Percentiles rank a stretch among this genome's conserved stretches.
phyloP scores from a whole-genome alignment of 2,329 filamentous ascomycete species.

The Cytospora leucostoma region DNA sequence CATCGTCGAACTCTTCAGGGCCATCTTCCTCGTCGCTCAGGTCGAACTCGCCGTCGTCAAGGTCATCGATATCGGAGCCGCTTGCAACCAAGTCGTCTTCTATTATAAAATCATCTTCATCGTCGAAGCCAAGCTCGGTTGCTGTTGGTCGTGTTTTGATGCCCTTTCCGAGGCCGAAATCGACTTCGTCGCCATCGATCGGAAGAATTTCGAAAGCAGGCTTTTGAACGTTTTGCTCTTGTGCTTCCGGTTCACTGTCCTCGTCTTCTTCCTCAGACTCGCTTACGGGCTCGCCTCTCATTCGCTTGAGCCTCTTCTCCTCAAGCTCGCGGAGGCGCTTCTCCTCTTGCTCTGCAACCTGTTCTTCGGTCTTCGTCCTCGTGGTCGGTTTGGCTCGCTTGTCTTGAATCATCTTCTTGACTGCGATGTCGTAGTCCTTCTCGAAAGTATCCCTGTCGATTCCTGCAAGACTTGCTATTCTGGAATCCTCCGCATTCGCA shows the following conservation, averaged over 20 bases:
- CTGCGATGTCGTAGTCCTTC: slow-evolving; percentile 81
- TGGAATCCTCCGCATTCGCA: slow-evolving; percentile 30
- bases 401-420: slow-evolving; percentile 82
- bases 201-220: slow-evolving; percentile 34
- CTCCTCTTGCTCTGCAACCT: slow-evolving; percentile 76
- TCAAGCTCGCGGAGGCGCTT: slow-evolving; percentile 78
- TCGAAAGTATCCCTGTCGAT: slow-evolving; percentile 72
- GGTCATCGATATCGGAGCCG: slow-evolving; percentile 66
- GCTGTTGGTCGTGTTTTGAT: slow-evolving; percentile 59
- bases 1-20: slow-evolving; percentile 38
- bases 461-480: slow-evolving; percentile 37
- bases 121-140: slow-evolving; percentile 73
- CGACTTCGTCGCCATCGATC: slow-evolving; percentile 49
- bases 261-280: slow-evolving; percentile 64
- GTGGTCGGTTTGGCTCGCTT: slow-evolving; percentile 82
- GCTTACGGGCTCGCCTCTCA: slow-evolving; percentile 77
- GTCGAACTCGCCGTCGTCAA: slow-evolving; percentile 54
- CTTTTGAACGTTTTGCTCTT: slow-evolving; percentile 40
- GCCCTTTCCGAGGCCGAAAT: slow-evolving; percentile 62
- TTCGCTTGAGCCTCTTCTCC: slow-evolving; percentile 77
- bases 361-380: slow-evolving; percentile 88
- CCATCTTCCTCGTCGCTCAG: slow-evolving; percentile 49
- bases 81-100: slow-evolving; percentile 87
- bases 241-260: slow-evolving; percentile 42
- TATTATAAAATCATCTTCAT: slow-evolving; percentile 91